Conservation (phyloP, 106 monocot genomes). For the Acorus calamus region DNA sequence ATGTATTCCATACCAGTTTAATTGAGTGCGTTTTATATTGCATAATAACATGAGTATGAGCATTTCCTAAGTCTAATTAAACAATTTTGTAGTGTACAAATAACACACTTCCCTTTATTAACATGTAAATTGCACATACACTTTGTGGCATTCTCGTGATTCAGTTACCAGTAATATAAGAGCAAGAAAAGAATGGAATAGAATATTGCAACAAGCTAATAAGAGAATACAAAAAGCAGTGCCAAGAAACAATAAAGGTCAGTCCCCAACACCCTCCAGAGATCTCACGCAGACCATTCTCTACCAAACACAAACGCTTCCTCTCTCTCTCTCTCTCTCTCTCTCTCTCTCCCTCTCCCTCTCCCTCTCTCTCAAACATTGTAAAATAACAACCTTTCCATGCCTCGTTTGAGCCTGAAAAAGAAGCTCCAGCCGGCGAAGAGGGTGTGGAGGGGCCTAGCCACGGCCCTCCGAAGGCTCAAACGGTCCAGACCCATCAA, state of each 20-base stretch:
- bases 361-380: neutral
- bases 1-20: too few species aligned
- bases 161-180: too few species aligned
- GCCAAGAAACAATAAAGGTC: neutral
- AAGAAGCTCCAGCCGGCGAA: conserved; percentile 3
- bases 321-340: neutral
- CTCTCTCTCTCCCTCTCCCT: neutral
- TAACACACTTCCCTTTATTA: too few species aligned
- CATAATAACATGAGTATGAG: too few species aligned
- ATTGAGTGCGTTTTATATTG: too few species aligned
- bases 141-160: too few species aligned
- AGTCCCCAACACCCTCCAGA: neutral
- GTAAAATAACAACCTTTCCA: neutral
- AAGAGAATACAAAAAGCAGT: too few species aligned
- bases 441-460: conserved; percentile 12
- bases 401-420: conserved; percentile 11
- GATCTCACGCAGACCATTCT: neutral
- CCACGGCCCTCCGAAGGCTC: conserved; percentile 6
- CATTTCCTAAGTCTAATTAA: too few species aligned
- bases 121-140: too few species aligned
- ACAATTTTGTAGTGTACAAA: too few species aligned
- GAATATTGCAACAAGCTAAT: too few species aligned
- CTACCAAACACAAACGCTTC: neutral
- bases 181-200: too few species aligned
- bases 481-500: conserved; percentile 10